A percentile compares a stretch with the other conserved stretches of the same genome.
These are phyloP conservation scores for Aspergillus ruber DNA, from an alignment of 2,329 filamentous ascomycete species.

Conservation along the genomic window DNA sequence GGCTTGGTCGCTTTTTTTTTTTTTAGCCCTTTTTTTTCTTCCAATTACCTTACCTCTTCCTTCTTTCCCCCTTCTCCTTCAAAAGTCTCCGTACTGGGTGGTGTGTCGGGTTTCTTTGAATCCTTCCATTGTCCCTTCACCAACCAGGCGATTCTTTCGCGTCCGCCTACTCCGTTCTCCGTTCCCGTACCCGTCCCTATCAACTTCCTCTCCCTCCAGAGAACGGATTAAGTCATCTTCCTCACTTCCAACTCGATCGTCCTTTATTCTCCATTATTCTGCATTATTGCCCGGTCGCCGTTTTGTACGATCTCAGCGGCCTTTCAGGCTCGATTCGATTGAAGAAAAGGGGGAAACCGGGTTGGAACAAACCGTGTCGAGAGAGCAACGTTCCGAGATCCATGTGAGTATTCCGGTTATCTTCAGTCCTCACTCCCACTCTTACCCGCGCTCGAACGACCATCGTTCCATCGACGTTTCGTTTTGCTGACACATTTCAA, in stretches of 20 bases:
- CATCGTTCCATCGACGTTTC: neutral
- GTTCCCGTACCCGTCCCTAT: conserved; percentile 3
- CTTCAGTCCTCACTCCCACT: too few species aligned
- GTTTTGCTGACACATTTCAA: neutral
- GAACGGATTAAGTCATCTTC: neutral
- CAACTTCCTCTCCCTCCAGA: conserved; percentile 4
- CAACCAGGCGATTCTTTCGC: neutral
- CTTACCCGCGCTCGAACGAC: neutral
- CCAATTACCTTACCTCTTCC: conserved; percentile 5
- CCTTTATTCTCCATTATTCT: conserved; percentile 2
- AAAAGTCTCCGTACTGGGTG: neutral
- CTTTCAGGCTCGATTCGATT: neutral
- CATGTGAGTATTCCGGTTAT: neutral
- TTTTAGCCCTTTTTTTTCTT: conserved; percentile 6
- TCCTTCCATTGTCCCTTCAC: conserved; percentile 5
- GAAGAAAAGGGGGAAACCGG: neutral
- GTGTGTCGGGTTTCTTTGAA: neutral
- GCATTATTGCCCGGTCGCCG: conserved; percentile 1
- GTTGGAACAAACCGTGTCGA: neutral
- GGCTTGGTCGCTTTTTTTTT: conserved; percentile 10
- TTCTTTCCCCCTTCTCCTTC: conserved; percentile 2
- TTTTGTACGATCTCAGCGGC: neutral
- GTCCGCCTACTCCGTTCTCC: neutral
- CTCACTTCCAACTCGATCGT: conserved; percentile 4
- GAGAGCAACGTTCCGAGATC: neutral